Base-by-base conservation (phyloP, 768 basidiomycete genomes). In the Nevesoporus exiguus region DNA sequence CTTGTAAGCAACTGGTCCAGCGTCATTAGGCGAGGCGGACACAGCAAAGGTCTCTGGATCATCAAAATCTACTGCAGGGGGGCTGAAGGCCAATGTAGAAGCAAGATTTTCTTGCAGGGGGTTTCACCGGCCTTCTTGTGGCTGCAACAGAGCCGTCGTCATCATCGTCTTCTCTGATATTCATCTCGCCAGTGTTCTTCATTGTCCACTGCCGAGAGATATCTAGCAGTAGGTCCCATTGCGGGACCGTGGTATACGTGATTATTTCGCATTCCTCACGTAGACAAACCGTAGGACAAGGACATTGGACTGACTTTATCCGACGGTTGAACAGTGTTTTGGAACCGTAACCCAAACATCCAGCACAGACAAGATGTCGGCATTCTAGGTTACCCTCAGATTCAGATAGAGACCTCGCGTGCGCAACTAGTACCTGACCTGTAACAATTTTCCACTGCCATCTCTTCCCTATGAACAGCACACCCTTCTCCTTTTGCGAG, bases 401-500 rank as follows among this genome's bases (percentile, higher is more conserved):
- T 43, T 57, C 36, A 53, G 55, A 46, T n/a, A 13, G 30, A 29
- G 45, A 21, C 15, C 15, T 39, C 25, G 27, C 11, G 15, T 34
- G 27, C 15, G 24, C 19, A 24, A 2, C 15, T 34, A 31, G 49
- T n/a, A 40, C 21, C 55, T 54, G 41, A 64, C 64, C 64, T 58
- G 25, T 66, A 58, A 10, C 56, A 64, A 19, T 64, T 61, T 40
- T 5, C 43, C 24, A 49, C 51, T 27, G 7, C 11, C 61, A 61
- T 66, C 3, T 33, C 44, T 9, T 64, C 54, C 50, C 63, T 52
- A 37, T 61, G 66, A 24, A 66, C 19, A 24, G 54, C 56, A 27
- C 58, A 66, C 51, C 59, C 59, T 45, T 65, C 64, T 40, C 27
- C 53, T 33, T 63, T 59, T 25, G 45, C 64, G 37, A 65, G 49